Evolutionary conservation across 306 rosid species (phyloP), one percentile per base, ranked within the genome.

Genomic region (Crotalaria pallida): DNA sequence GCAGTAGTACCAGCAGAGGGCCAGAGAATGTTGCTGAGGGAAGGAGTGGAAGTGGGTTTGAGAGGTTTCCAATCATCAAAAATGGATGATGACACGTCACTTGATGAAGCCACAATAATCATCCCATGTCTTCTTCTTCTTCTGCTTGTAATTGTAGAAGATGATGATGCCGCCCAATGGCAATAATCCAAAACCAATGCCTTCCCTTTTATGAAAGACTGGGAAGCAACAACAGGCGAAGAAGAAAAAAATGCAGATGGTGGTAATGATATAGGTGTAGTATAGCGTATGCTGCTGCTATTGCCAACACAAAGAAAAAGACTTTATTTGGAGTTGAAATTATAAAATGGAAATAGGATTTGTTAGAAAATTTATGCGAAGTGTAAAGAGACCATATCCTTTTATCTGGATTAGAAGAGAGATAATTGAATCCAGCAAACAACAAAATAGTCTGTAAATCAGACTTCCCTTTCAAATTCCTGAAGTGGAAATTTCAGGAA

Each of bases 1-100:
- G n/a, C n/a, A 3, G 6, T 4, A 29, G 6, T 29, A 65, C 69
- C 98, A 71, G 92, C 97, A 70, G 98, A 94, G 31, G 98, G 98
- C 98, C 98, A 94, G 17, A 88, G 61, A 76, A 88, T 69, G 68
- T 94, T 97, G 56, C 97, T 90, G 76, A 90, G 87, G 45, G 83
- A 80, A 83, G 92, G 92, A 75, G 88, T 49, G 38, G 93, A 61
- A 58, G 84, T 56, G 0, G 78, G 63, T 75, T 88, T 84, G n/a
- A 68, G 82, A 3, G 97, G 96, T 50, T 83, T 94, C 86, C 89
- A 88, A 38, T 65, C 83, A 40, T 94, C 95, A 96, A 89, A 88
- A 7, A 69, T 3, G 43, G 87, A 68, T 0, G 92, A 79, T 12
- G 89, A 67, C 4, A 78, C 83, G 11, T 69, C 78, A 75, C 82